Conservation (phyloP, 345 rosid genomes). For the Citrus reticulata region DNA sequence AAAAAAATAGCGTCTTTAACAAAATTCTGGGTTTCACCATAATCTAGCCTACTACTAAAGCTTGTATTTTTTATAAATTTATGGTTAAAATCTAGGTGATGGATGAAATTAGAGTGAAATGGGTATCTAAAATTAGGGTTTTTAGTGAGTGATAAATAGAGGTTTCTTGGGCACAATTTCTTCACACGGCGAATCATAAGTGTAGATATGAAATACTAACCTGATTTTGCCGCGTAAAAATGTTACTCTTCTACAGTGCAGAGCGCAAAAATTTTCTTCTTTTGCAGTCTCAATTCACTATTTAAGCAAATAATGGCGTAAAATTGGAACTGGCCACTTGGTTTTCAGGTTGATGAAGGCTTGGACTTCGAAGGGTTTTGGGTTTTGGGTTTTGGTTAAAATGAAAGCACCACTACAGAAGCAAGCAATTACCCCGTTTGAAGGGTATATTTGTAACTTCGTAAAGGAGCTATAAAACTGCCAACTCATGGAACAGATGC, state of each 20-base stretch:
- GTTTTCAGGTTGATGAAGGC: background rate
- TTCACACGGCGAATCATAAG: constrained; percentile 14
- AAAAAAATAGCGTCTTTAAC: background rate
- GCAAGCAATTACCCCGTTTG: background rate
- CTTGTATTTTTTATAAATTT: constrained; percentile 6
- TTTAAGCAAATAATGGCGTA: background rate
- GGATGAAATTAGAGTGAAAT: constrained; percentile 15
- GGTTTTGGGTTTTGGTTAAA: no score
- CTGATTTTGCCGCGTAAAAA: background rate
- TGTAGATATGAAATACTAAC: background rate
- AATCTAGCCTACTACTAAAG: background rate
- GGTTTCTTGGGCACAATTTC: constrained; percentile 33
- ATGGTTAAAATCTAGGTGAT: background rate
- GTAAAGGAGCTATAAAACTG: no score
- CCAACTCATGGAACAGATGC: no score
- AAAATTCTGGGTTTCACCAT: background rate
- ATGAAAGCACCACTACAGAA: no score
- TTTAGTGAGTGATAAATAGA: constrained; percentile 30
- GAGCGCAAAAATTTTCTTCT: background rate
- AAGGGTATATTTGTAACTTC: background rate
- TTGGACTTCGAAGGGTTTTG: no score
- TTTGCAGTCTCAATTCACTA: background rate
- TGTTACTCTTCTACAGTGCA: background rate
- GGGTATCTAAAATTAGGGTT: constrained; percentile 23
- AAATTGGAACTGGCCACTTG: background rate